phyloP scores from a whole-genome alignment of 352 stramenopile genomes.

The Phytophthora pini region DNA sequence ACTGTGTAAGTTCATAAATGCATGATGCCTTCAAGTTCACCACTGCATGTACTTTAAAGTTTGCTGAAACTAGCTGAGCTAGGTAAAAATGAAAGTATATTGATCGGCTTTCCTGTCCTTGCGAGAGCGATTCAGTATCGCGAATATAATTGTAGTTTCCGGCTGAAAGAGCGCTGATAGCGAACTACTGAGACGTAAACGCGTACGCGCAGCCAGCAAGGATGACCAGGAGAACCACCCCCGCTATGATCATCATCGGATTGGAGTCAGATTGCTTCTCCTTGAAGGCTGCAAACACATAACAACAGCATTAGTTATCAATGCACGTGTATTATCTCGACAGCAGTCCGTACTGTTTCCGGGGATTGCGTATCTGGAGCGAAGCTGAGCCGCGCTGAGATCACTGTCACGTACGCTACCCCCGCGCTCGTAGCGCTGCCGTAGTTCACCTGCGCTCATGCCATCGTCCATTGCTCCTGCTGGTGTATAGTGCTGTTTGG shows the following conservation, averaged over 20 bases:
- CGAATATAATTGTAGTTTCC: no score
- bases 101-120: conserved; percentile 6
- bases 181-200: conserved; percentile 38
- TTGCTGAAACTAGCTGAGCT: no score
- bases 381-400: conserved; percentile 78
- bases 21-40: no score
- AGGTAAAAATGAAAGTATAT: conserved; percentile 4
- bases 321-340: no score
- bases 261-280: conserved; percentile 60
- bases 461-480: conserved; percentile 56
- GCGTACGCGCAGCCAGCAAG: conserved; percentile 65
- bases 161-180: neutral
- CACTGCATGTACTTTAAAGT: no score
- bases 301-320: neutral
- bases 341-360: conserved; percentile 64
- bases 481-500: neutral
- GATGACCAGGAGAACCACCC: conserved; percentile 53
- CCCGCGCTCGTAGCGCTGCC: conserved; percentile 76
- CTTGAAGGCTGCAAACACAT: conserved; percentile 58
- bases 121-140: neutral
- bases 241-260: conserved; percentile 55
- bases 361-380: conserved; percentile 81
- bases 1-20: neutral
- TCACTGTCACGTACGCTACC: conserved; percentile 78
- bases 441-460: conserved; percentile 70